Percentiles rank a stretch among this genome's conserved stretches.
These are phyloP conservation scores for Suillus ampliporus DNA, from an alignment of 768 basidiomycete species.

Conservation along the genomic window DNA sequence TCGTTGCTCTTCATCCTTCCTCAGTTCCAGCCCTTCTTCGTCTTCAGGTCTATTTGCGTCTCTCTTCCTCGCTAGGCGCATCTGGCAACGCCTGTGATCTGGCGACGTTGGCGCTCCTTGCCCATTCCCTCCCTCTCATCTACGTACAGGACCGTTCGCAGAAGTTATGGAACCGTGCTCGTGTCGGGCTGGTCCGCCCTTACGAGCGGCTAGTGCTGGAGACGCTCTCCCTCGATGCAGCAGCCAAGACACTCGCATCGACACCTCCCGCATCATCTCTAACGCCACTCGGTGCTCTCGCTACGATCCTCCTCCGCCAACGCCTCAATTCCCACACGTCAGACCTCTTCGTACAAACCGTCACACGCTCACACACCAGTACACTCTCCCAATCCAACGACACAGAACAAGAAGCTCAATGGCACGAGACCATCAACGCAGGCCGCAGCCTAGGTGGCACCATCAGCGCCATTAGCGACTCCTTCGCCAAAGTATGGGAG, in stretches of 20 bases:
- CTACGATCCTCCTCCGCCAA: conserved; percentile 52
- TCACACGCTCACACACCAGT: conserved; percentile 31
- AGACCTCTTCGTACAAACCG: conserved; percentile 56
- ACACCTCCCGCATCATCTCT: conserved; percentile 19
- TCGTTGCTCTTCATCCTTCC: conserved; percentile 43
- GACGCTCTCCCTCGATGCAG: conserved; percentile 58
- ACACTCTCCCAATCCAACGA: conserved; percentile 19
- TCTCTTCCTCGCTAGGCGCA: conserved; percentile 38
- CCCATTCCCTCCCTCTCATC: conserved; percentile 47
- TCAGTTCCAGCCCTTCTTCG: conserved; percentile 42
- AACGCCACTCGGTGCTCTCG: conserved; percentile 57
- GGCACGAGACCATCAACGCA: conserved; percentile 57
- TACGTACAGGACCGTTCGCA: conserved; percentile 49
- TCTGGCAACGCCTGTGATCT: conserved; percentile 47
- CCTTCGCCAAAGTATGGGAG: conserved; percentile 64
- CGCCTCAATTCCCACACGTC: conserved; percentile 59
- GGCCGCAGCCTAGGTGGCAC: conserved; percentile 68
- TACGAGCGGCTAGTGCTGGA: conserved; percentile 63
- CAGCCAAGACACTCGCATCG: conserved; percentile 45
- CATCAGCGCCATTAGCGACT: conserved; percentile 56
- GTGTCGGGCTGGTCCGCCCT: conserved; percentile 38
- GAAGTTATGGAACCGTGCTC: conserved; percentile 48
- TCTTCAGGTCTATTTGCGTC: conserved; percentile 59
- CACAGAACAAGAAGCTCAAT: conserved; percentile 41
- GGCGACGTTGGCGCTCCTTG: conserved; percentile 61